Percentiles rank a stretch among this genome's conserved stretches.
These are phyloP conservation scores for Zarea fungicola DNA, from an alignment of 2,329 filamentous ascomycete species.

Conservation along the genomic window DNA sequence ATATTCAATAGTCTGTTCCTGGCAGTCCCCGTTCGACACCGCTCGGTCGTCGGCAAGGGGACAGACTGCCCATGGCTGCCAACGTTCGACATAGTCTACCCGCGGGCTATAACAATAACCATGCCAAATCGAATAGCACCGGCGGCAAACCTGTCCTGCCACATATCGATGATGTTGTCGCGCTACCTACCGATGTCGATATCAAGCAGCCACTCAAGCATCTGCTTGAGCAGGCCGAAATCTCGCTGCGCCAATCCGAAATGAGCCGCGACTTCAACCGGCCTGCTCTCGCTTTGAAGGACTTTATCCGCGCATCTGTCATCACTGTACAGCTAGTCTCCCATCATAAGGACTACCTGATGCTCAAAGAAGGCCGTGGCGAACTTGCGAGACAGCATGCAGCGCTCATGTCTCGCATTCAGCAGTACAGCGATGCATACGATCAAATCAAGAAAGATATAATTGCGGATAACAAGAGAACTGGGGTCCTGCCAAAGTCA, in stretches of 20 bases:
- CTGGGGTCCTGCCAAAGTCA: slow-evolving; percentile 47
- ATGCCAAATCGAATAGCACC: slow-evolving; percentile 1
- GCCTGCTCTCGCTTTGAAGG: slow-evolving; percentile 71
- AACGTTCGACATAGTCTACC: slow-evolving; percentile 26
- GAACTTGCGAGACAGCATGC: slow-evolving; percentile 45
- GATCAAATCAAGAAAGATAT: slow-evolving; percentile 55
- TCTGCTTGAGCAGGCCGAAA: slow-evolving; percentile 49
- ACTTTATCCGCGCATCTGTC: slow-evolving; percentile 78
- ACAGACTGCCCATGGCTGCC: slow-evolving; percentile 26
- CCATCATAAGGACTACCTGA: slow-evolving; percentile 67
- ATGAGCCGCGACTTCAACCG: slow-evolving; percentile 58
- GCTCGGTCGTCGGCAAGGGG: slow-evolving; percentile 18
- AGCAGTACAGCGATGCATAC: slow-evolving; percentile 43
- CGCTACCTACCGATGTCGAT: slow-evolving; percentile 41
- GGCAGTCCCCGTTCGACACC: slow-evolving; percentile 6
- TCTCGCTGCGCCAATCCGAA: slow-evolving; percentile 54
- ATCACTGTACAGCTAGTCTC: slow-evolving; percentile 74
- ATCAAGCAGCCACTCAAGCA: slow-evolving; percentile 46
- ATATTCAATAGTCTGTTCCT: neutral
- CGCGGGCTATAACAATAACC: slow-evolving; percentile 19
- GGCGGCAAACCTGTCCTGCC: slow-evolving; percentile 34
- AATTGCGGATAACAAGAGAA: slow-evolving; percentile 57
- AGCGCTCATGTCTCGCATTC: slow-evolving; percentile 46
- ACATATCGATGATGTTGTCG: slow-evolving; percentile 50
- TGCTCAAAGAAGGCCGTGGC: slow-evolving; percentile 51